Percentiles rank a stretch among this genome's conserved stretches.
Conservation (phyloP, 805 yeast species). For the Pichia exigua region DNA sequence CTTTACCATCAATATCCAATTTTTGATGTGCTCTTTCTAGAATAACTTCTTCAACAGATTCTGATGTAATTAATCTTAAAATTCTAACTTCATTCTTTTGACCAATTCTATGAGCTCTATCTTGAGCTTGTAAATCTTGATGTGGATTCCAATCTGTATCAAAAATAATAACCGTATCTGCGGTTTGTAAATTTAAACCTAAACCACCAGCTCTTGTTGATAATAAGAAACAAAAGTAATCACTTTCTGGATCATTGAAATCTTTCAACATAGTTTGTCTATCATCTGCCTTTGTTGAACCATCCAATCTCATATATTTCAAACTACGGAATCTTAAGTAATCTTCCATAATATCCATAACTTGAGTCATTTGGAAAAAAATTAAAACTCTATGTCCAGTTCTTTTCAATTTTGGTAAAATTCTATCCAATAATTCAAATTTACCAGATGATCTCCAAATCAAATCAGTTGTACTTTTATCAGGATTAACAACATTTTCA, state of each 20-base stretch:
- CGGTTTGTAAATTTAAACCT: conserved; percentile 79
- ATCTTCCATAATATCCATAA: conserved; percentile 87
- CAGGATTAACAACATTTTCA: conserved; percentile 60
- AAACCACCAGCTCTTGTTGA: conserved; percentile 89
- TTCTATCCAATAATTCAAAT: conserved; percentile 68
- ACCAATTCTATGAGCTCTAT: conserved; percentile 85
- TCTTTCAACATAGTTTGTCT: conserved; percentile 65
- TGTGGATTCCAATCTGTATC: conserved; percentile 92
- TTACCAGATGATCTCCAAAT: conserved; percentile 77
- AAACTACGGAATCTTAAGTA: conserved; percentile 57
- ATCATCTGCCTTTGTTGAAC: conserved; percentile 78
- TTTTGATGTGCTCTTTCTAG: conserved; percentile 78
- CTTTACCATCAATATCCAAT: conserved; percentile 81
- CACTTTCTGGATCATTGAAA: conserved; percentile 70
- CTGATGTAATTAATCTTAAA: conserved; percentile 69
- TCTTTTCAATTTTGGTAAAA: conserved; percentile 66
- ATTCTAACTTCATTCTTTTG: conserved; percentile 84
- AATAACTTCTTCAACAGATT: conserved; percentile 78
- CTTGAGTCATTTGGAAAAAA: conserved; percentile 85
- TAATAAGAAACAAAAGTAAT: conserved; percentile 67
- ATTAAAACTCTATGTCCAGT: conserved; percentile 73
- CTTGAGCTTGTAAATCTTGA: conserved; percentile 87
- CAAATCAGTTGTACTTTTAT: conserved; percentile 51
- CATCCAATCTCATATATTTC: conserved; percentile 73
- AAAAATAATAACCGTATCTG: conserved; percentile 79